Conservation (phyloP, 228 moss, liverwort and hornwort genomes). For the Sphagnum fallax region DNA sequence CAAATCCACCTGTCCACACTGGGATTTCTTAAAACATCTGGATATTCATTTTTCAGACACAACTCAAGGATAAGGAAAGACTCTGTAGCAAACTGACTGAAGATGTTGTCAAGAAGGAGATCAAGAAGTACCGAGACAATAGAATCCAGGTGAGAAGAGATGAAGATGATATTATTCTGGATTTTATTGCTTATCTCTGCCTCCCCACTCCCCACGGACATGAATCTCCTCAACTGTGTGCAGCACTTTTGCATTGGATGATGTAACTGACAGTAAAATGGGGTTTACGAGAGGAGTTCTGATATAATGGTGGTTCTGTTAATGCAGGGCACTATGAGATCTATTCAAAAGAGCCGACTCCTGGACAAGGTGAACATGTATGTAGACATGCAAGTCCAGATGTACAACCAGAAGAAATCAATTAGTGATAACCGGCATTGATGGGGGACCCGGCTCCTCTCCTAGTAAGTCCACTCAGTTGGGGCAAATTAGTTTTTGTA, state of each 20-base stretch:
- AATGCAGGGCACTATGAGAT: slow-evolving; percentile 67
- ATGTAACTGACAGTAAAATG: background rate
- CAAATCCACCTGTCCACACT: background rate
- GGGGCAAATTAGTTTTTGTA: no score
- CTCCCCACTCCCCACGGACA: background rate
- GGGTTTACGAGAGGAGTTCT: background rate
- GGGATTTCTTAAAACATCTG: background rate
- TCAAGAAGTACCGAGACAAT: slow-evolving; percentile 57
- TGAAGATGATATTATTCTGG: background rate
- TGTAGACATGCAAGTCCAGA: slow-evolving; percentile 67
- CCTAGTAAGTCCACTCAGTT: no score
- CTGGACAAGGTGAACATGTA: slow-evolving; percentile 76
- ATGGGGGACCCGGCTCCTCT: slow-evolving; percentile 1
- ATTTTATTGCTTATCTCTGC: background rate
- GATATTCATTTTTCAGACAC: slow-evolving; percentile 34
- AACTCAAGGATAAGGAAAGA: slow-evolving; percentile 52
- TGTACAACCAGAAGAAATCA: slow-evolving; percentile 34
- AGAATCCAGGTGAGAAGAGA: slow-evolving; percentile 44
- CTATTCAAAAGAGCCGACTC: slow-evolving; percentile 66
- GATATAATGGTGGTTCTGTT: slow-evolving; percentile 1
- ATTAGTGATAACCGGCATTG: slow-evolving; percentile 31
- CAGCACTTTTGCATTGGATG: background rate
- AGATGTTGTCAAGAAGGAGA: slow-evolving; percentile 81
- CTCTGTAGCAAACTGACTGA: slow-evolving; percentile 78
- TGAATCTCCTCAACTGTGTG: background rate